Percentiles rank a stretch among this genome's conserved stretches.
These are phyloP conservation scores for Pestalotiopsis sp. DNA, from an alignment of 2,329 filamentous ascomycete genomes.

Conservation along the genomic window DNA sequence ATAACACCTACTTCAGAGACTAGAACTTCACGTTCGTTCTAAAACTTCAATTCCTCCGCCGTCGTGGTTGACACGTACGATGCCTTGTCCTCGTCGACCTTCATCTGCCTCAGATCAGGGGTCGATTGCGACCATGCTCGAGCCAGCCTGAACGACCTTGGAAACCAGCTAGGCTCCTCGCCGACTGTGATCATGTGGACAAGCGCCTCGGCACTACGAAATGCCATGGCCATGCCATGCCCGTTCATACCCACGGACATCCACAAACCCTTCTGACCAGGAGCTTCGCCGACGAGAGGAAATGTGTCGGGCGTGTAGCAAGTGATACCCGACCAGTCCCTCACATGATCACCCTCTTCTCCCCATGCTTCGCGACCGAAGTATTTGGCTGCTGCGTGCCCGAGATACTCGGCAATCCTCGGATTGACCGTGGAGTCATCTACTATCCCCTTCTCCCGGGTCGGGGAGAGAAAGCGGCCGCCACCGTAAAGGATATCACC, in stretches of 20 bases:
- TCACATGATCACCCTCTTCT: conserved; percentile 8
- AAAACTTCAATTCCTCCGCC: background rate
- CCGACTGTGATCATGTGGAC: conserved; percentile 15
- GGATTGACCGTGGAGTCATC: conserved; percentile 15
- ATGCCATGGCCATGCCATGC: conserved; percentile 16
- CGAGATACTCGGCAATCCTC: conserved; percentile 10
- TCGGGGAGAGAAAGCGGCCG: conserved; percentile 27
- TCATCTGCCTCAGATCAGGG: background rate
- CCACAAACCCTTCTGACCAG: conserved; percentile 11
- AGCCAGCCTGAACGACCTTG: conserved; percentile 14
- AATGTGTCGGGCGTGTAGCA: conserved; percentile 17
- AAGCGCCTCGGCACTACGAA: conserved; percentile 16
- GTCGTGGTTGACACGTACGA: background rate
- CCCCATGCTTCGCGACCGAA: conserved; percentile 13
- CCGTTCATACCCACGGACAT: conserved; percentile 18
- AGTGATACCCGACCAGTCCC: conserved; percentile 14
- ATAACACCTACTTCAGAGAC: too few species aligned
- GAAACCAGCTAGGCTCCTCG: conserved; percentile 14
- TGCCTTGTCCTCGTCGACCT: background rate
- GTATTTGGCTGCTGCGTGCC: background rate
- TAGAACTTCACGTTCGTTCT: background rate
- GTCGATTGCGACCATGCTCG: conserved; percentile 8
- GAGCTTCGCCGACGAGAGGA: conserved; percentile 14
- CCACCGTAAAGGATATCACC: conserved; percentile 34
- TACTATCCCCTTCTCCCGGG: conserved; percentile 17